Evolutionary conservation across 331 rosid genomes (phyloP).

Genomic region (Prunus yedoensis): DNA sequence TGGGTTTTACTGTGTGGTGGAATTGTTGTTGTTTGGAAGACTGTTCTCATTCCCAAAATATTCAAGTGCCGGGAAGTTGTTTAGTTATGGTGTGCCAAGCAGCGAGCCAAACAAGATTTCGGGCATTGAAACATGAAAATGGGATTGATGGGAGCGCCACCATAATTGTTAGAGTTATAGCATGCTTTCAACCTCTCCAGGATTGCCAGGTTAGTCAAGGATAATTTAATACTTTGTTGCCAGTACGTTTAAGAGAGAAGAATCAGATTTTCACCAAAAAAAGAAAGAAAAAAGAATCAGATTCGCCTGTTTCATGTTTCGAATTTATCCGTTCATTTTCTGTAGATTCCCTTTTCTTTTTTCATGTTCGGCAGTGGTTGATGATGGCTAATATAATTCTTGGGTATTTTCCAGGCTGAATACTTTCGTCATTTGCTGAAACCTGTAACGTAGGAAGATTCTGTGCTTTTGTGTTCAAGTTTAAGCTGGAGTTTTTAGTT

Average conservation of each 20-base stretch:
- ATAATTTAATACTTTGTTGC: background rate
- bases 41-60: conserved; percentile 23
- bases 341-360: background rate
- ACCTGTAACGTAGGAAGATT: conserved; percentile 89
- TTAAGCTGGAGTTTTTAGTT: conserved; percentile 63
- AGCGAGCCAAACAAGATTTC: conserved; percentile 97
- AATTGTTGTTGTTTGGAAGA: conserved; percentile 36
- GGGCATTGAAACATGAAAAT: conserved; percentile 95
- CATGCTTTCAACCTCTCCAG: conserved; percentile 96
- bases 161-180: conserved; percentile 90
- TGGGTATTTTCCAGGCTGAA: conserved; percentile 67
- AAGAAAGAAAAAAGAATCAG: too few relatives aligned
- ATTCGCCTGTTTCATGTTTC: background rate
- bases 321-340: background rate
- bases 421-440: conserved; percentile 95
- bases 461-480: conserved; percentile 34
- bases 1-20: conserved; percentile 9
- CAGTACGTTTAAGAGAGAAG: background rate
- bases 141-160: conserved; percentile 87
- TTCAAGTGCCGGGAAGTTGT: conserved; percentile 59
- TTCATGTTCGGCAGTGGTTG: background rate
- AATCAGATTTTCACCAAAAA: too few relatives aligned
- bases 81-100: conserved; percentile 99
- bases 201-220: conserved; percentile 85
- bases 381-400: conserved; percentile 6